Evolutionary conservation across 148 eudicot species (phyloP).

Genomic region (Diospyros lotus): DNA sequence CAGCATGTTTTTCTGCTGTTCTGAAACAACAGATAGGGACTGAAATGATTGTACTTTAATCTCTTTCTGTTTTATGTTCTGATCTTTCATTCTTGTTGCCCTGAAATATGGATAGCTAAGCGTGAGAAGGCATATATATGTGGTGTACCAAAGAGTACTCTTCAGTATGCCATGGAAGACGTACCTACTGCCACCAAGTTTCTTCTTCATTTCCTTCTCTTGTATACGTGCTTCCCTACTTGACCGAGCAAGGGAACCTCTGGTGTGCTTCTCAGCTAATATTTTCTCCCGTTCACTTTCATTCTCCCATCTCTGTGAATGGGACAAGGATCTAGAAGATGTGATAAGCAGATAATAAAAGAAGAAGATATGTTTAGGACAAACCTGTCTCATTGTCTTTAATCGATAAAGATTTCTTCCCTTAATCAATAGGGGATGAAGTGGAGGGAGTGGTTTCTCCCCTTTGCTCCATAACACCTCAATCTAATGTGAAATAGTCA

Average conservation of each 20-base stretch:
- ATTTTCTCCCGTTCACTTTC: constrained; percentile 63
- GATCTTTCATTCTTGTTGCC: constrained; percentile 19
- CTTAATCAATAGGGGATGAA: constrained; percentile 76
- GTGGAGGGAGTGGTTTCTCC: constrained; percentile 69
- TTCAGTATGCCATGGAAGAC: too few relatives aligned
- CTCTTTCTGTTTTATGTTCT: constrained; percentile 9
- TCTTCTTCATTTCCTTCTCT: constrained; percentile 32
- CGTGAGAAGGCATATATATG: neutral
- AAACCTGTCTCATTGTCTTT: constrained; percentile 71
- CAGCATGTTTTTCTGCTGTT: constrained; percentile 9
- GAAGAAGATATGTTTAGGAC: neutral
- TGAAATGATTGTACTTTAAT: constrained; percentile 2
- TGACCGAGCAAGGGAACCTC: constrained; percentile 65
- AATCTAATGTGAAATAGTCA: constrained; percentile 34
- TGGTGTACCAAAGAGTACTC: too few relatives aligned
- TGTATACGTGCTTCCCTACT: constrained; percentile 51
- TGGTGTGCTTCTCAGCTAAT: constrained; percentile 59
- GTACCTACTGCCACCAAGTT: constrained; percentile 26
- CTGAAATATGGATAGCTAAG: constrained; percentile 17
- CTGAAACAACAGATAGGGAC: constrained; percentile 6
- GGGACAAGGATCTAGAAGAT: neutral
- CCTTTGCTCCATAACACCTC: constrained; percentile 94
- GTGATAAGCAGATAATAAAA: neutral
- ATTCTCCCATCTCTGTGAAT: constrained; percentile 65
- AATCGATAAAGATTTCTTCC: constrained; percentile 80